Base-by-base conservation (phyloP, 352 stramenopile species). In the Globisporangium radiosum region DNA sequence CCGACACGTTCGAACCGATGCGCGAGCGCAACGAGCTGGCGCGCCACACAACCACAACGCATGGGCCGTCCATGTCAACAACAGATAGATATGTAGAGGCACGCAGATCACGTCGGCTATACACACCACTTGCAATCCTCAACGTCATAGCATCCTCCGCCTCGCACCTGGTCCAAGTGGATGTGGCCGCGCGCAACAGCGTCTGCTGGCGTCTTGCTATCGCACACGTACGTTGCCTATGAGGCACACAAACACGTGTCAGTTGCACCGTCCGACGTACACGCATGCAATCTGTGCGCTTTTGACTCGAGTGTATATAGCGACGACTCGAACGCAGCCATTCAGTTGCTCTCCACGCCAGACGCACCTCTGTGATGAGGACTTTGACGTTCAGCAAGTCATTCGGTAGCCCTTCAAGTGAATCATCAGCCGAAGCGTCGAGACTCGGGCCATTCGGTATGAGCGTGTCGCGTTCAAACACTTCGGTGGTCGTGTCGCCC, bases 361-460 rank as follows among this genome's bases (percentile, higher is more conserved):
- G 25, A 57, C 56, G n/a, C 56, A 92, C 85, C 82, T 94, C 85
- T 0, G 85, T 94, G 59, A 94, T 78, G 33, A 94, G 73, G 10
- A 89, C 70, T 50, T 81, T 81, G 11, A 86, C 81, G 6, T 56
- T 66, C 33, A 92, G 54, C 38, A 94, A 71, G 40, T 94, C 82
- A 38, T 62, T 52, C 14, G 40, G 7, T 5, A 44, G 25, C 25
- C 25, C 25, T 33, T 33, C 25, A 33, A 33, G 25, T 33, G 25
- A 33, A 33, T 33, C 25, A 33, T 33, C 40, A 44, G 11, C 40
- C 40, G 40, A 44, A 8, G 40, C 40, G 40, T 14, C 40, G 7
- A 44, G 7, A 14, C 7, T 44, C 7, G 7, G 1, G 7, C 40
- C 11, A 44, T 44, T 13, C 7, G 40, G 11, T 44, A 13, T n/a